Conservation (phyloP, 768 basidiomycete species). For the Mycena olivaceomarginata region DNA sequence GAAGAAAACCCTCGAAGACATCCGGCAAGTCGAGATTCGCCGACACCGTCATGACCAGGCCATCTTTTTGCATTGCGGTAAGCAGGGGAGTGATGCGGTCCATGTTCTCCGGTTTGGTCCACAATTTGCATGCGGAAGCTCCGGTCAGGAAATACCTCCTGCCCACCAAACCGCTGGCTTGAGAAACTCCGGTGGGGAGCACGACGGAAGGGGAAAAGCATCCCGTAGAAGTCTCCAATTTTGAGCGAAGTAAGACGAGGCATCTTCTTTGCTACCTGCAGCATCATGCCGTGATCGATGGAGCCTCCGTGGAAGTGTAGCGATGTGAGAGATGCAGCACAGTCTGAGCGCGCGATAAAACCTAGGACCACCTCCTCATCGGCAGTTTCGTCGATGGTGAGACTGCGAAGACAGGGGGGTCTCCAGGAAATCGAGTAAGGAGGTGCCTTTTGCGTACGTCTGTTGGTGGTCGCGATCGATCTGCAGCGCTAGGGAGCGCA, state of each 20-base stretch:
- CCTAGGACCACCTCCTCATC: not conserved
- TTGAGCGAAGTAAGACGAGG: not conserved
- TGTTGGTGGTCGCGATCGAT: not conserved
- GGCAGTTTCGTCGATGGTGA: slow-evolving; percentile 11
- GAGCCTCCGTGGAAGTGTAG: not conserved
- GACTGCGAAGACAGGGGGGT: slow-evolving; percentile 11
- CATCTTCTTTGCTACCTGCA: not conserved
- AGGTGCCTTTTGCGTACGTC: not conserved
- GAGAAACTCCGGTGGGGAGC: not conserved
- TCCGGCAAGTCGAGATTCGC: not conserved
- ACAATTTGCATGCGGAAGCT: not conserved
- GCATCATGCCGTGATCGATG: not conserved
- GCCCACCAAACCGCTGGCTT: not conserved
- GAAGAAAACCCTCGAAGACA: no score
- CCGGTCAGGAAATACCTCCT: no score
- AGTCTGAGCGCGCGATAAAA: slow-evolving; percentile 26
- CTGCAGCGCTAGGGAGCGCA: slow-evolving; percentile 8
- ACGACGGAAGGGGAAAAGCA: not conserved
- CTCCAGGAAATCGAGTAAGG: slow-evolving; percentile 16
- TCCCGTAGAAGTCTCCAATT: slow-evolving; percentile 20
- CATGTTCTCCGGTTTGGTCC: not conserved
- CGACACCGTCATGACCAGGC: not conserved
- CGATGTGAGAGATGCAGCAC: not conserved
- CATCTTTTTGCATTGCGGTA: not conserved
- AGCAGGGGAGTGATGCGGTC: not conserved